A percentile compares a stretch with the other conserved stretches of the same genome.
Conservation (phyloP, 2,329 filamentous ascomycete genomes). For the Lasiodiplodia hormozganensis region DNA sequence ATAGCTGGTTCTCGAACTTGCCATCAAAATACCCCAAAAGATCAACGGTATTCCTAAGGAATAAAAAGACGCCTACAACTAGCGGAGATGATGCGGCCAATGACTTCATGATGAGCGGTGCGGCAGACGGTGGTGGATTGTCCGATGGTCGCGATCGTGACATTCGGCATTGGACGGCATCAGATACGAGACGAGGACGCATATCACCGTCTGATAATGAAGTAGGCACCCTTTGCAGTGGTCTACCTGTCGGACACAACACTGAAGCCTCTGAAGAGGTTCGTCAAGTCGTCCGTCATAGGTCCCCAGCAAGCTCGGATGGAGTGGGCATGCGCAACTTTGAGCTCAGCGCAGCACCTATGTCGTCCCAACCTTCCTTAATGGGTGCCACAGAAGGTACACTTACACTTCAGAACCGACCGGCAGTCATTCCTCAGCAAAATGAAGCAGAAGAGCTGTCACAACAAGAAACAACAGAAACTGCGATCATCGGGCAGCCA, state of each 20-base stretch:
- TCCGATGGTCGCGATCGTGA: constrained; percentile 37
- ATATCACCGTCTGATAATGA: constrained; percentile 32
- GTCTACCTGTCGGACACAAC: neutral
- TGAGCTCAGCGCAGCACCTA: neutral
- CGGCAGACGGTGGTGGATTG: constrained; percentile 29
- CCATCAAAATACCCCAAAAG: neutral
- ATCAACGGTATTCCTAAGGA: neutral
- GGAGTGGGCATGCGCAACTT: neutral
- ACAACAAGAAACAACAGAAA: neutral
- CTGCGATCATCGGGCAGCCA: neutral
- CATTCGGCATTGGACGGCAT: constrained; percentile 40
- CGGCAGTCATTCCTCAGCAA: neutral
- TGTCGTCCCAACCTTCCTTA: neutral
- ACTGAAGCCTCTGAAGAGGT: neutral
- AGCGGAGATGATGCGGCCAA: constrained; percentile 4
- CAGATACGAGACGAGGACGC: constrained; percentile 29
- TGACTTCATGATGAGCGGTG: neutral
- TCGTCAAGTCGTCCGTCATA: neutral
- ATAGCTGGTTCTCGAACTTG: constrained; percentile 5
- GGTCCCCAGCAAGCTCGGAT: neutral
- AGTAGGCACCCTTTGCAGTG: neutral
- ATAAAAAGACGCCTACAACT: neutral
- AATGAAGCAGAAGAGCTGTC: neutral
- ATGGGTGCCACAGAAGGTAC: neutral
- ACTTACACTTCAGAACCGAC: neutral